phyloP scores from a whole-genome alignment of 2,329 filamentous ascomycete species.

The Metarhizium album region DNA sequence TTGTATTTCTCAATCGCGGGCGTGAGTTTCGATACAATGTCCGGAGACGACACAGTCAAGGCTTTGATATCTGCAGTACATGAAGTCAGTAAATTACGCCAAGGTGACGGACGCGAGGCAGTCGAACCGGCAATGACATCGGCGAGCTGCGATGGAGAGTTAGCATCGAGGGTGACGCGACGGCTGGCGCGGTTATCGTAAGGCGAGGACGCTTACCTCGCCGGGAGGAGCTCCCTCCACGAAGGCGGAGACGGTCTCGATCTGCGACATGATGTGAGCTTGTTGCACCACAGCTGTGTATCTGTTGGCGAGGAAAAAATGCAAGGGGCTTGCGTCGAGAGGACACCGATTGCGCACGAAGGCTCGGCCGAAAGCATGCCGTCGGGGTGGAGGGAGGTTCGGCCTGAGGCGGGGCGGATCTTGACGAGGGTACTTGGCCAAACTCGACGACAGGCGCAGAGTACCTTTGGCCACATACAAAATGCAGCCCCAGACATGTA shows the following conservation, averaged over 20 bases:
- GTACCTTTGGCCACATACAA: background rate
- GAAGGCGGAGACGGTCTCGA: conserved; percentile 60
- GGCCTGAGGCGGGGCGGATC: conserved; percentile 14
- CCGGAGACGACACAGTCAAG: conserved; percentile 59
- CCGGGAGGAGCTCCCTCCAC: conserved; percentile 90
- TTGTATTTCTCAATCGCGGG: conserved; percentile 93
- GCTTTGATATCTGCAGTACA: conserved; percentile 68
- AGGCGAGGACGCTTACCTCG: conserved; percentile 54
- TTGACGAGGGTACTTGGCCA: background rate
- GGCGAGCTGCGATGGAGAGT: conserved; percentile 48
- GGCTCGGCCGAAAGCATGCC: background rate
- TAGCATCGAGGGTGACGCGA: conserved; percentile 17
- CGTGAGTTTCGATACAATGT: conserved; percentile 59
- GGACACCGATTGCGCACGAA: conserved; percentile 1
- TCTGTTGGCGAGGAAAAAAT: background rate
- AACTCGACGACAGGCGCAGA: background rate
- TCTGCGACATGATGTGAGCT: conserved; percentile 23
- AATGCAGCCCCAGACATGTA: background rate
- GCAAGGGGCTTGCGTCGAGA: background rate
- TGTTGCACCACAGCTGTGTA: background rate
- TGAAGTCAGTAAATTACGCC: background rate
- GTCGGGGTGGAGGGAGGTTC: conserved; percentile 2
- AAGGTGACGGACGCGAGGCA: background rate
- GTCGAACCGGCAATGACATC: conserved; percentile 75
- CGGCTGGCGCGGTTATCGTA: conserved; percentile 4